Evolutionary conservation across 2,329 filamentous ascomycete species (phyloP).

Genomic region (Colletotrichum euphorbiae): DNA sequence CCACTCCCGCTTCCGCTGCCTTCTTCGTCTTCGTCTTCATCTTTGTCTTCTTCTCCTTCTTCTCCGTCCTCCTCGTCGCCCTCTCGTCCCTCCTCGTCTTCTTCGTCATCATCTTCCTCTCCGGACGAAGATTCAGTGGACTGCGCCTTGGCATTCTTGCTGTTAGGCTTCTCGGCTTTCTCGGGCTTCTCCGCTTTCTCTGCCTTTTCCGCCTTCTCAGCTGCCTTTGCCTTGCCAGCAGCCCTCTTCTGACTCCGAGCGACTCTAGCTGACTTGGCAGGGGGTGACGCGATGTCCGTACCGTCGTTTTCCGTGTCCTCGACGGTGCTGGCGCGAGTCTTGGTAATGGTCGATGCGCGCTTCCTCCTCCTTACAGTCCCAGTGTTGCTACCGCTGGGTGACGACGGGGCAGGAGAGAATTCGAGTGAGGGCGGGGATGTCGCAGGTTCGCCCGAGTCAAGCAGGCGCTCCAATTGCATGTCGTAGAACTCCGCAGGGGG

Average conservation of each 20-base stretch:
- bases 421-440: conserved; percentile 60
- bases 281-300: conserved; percentile 55
- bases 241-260: conserved; percentile 53
- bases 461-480: conserved; percentile 58
- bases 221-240: conserved; percentile 52
- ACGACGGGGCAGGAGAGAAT: conserved; percentile 44
- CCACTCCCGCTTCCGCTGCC: conserved; percentile 47
- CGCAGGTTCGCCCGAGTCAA: conserved; percentile 59
- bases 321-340: conserved; percentile 57
- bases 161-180: conserved; percentile 49
- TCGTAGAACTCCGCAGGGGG: conserved; percentile 62
- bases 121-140: conserved; percentile 50
- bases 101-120: conserved; percentile 37
- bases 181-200: conserved; percentile 49
- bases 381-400: conserved; percentile 29
- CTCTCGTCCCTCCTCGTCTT: conserved; percentile 48
- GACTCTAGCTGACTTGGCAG: conserved; percentile 52
- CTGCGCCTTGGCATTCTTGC: conserved; percentile 45
- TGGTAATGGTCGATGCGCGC: conserved; percentile 53
- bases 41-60: conserved; percentile 38
- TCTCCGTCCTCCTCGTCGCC: conserved; percentile 11
- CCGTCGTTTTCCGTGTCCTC: conserved; percentile 62
- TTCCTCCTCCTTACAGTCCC: conserved; percentile 55
- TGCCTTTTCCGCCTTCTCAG: conserved; percentile 43
- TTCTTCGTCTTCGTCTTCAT: conserved; percentile 46